These are phyloP conservation scores for Coniella lustricola DNA, from an alignment of 2,329 filamentous ascomycete genomes.

Conservation along the genomic window DNA sequence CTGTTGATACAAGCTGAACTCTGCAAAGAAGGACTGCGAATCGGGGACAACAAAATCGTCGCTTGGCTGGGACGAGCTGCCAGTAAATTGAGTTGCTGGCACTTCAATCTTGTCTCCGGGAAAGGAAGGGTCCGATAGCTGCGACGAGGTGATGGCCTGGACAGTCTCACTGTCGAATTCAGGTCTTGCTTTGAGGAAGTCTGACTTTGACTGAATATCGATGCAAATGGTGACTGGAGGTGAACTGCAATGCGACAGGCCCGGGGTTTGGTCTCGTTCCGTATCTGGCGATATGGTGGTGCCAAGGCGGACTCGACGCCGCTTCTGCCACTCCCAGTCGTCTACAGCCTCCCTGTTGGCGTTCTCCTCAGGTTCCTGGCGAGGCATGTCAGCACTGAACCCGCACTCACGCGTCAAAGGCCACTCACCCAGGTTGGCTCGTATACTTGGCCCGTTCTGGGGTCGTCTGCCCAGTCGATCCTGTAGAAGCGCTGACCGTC, in stretches of 20 bases:
- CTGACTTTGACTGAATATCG: conserved; percentile 13
- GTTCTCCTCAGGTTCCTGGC: conserved; percentile 23
- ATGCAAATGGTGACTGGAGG: conserved; percentile 1
- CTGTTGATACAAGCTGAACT: neutral
- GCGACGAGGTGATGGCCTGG: conserved; percentile 10
- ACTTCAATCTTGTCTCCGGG: conserved; percentile 3
- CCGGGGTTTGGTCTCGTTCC: neutral
- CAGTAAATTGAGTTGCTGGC: conserved; percentile 12
- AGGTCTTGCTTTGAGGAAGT: conserved; percentile 14
- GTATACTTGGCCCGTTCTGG: conserved; percentile 40
- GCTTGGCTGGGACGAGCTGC: conserved; percentile 15
- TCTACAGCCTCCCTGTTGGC: conserved; percentile 22
- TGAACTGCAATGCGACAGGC: neutral
- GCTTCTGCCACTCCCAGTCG: conserved; percentile 24
- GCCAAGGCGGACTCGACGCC: conserved; percentile 9
- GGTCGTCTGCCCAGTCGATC: conserved; percentile 50
- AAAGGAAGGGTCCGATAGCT: conserved; percentile 8
- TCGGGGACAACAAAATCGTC: conserved; percentile 10
- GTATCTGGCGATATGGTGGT: neutral
- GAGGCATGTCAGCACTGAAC: neutral
- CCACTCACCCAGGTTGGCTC: conserved; percentile 43
- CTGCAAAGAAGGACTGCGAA: conserved; percentile 7
- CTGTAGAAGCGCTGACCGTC: conserved; percentile 34
- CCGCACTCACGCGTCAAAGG: neutral
- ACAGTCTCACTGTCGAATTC: conserved; percentile 20